Evolutionary conservation across 2,329 filamentous ascomycete genomes (phyloP).

Genomic region (Scytalidium lignicola): DNA sequence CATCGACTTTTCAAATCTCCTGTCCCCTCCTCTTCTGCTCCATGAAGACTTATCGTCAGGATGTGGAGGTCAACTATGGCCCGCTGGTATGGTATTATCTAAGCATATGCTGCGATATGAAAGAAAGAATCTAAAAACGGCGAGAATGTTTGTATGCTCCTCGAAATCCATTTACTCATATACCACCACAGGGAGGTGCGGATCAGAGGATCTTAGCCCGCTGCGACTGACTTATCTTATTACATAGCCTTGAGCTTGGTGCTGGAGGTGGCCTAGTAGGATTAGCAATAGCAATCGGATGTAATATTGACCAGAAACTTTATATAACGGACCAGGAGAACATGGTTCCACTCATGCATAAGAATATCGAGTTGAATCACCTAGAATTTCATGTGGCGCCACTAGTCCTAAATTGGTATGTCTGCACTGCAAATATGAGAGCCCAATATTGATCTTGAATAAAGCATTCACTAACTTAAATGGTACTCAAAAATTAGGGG

Average conservation of each 20-base stretch:
- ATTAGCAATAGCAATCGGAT: constrained; percentile 54
- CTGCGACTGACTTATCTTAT: neutral
- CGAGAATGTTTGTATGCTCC: constrained; percentile 58
- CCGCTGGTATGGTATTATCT: constrained; percentile 81
- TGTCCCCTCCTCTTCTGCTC: constrained; percentile 65
- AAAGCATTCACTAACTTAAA: constrained; percentile 3
- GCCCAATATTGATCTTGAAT: constrained; percentile 18
- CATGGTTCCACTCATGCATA: constrained; percentile 81
- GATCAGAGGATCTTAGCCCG: neutral
- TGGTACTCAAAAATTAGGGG: constrained; percentile 41
- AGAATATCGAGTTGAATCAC: constrained; percentile 79
- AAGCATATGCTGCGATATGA: constrained; percentile 81
- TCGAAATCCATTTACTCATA: neutral
- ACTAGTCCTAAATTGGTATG: constrained; percentile 75
- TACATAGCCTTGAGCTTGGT: constrained; percentile 75
- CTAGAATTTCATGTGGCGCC: constrained; percentile 60
- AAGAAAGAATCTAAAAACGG: constrained; percentile 53
- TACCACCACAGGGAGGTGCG: too few relatives aligned
- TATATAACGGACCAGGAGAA: constrained; percentile 81
- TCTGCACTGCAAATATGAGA: constrained; percentile 25
- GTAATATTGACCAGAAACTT: constrained; percentile 50
- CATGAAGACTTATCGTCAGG: constrained; percentile 83
- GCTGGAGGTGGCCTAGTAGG: constrained; percentile 87
- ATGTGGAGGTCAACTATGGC: constrained; percentile 93
- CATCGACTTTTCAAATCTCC: constrained; percentile 67